These are phyloP conservation scores for Parasitella parasitica DNA, from an alignment of 371 early-diverging fungal species.

Conservation along the genomic window DNA sequence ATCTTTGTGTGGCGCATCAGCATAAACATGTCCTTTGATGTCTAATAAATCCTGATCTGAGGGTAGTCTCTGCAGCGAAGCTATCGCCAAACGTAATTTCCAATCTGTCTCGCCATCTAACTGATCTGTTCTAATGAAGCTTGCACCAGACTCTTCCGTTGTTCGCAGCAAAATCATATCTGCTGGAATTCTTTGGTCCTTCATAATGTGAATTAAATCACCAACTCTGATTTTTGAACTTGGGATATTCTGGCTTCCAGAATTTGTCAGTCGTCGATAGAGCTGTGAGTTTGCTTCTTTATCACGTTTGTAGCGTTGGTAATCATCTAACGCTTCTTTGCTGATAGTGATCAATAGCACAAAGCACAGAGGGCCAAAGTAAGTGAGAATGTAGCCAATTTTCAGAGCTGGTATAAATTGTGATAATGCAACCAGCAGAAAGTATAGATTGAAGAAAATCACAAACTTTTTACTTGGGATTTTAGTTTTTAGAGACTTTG, in stretches of 20 bases:
- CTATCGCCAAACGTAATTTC: slow-evolving; percentile 92
- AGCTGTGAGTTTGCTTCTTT: slow-evolving; percentile 90
- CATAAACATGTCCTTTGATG: slow-evolving; percentile 65
- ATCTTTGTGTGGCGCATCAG: slow-evolving; percentile 96
- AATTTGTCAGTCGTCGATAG: slow-evolving; percentile 62
- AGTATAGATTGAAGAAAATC: slow-evolving; percentile 97
- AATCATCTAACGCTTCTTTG: slow-evolving; percentile 98
- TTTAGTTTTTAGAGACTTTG: background rate
- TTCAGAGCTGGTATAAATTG: slow-evolving; percentile 91
- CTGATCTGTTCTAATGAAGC: slow-evolving; percentile 99
- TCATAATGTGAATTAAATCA: slow-evolving; percentile 87
- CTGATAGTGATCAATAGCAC: slow-evolving; percentile 92
- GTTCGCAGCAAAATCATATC: slow-evolving; percentile 92
- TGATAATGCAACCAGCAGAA: slow-evolving; percentile 92
- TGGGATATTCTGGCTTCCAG: slow-evolving; percentile 69
- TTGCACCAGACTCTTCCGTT: slow-evolving; percentile 82
- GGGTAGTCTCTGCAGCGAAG: slow-evolving; percentile 72
- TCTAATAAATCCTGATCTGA: slow-evolving; percentile 59
- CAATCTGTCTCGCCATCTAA: slow-evolving; percentile 99
- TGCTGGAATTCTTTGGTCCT: slow-evolving; percentile 94
- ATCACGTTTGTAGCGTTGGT: slow-evolving; percentile 87
- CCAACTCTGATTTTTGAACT: slow-evolving; percentile 92
- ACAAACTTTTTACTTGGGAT: slow-evolving; percentile 82
- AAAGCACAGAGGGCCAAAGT: slow-evolving; percentile 94
- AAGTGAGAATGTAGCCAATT: slow-evolving; percentile 91